Evolutionary conservation across 768 basidiomycete species (phyloP).

Genomic region (Cystobasidium ongulense): DNA sequence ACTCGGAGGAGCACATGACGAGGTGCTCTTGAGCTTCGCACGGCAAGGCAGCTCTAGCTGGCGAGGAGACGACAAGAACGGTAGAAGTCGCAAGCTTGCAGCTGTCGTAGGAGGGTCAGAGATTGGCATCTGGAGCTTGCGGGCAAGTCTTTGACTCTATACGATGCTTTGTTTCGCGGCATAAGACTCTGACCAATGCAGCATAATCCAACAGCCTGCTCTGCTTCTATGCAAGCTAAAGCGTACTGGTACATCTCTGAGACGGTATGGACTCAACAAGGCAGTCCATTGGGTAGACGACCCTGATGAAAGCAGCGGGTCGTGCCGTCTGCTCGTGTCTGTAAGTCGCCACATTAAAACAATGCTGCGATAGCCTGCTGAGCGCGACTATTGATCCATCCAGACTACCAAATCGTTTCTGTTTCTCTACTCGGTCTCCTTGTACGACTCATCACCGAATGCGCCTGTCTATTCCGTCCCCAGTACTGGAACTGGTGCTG

Average conservation of each 20-base stretch:
- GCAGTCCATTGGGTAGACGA: slow-evolving; percentile 30
- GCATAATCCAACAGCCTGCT: slow-evolving; percentile 21
- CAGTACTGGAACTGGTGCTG: slow-evolving; percentile 11
- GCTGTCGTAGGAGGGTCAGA: slow-evolving; percentile 24
- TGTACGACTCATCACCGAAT: background rate
- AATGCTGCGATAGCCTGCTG: no score
- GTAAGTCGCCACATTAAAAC: background rate
- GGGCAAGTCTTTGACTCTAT: background rate
- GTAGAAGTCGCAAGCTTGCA: slow-evolving; percentile 29
- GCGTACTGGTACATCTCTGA: slow-evolving; percentile 25
- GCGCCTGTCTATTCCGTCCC: slow-evolving; percentile 18
- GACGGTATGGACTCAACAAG: slow-evolving; percentile 32
- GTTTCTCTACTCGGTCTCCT: slow-evolving; percentile 13
- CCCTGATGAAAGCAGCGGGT: background rate
- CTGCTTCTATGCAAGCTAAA: slow-evolving; percentile 32
- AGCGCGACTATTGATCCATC: background rate
- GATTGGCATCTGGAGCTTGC: slow-evolving; percentile 31
- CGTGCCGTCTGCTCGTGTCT: slow-evolving; percentile 3
- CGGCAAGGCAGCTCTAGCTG: slow-evolving; percentile 6
- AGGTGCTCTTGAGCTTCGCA: slow-evolving; percentile 14
- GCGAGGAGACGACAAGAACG: background rate
- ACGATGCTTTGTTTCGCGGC: background rate
- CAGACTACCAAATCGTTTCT: slow-evolving; percentile 20
- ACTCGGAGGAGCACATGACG: slow-evolving; percentile 33
- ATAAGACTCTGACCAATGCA: background rate